Conservation (phyloP, 768 basidiomycete genomes). For the Lyophyllum semitale region DNA sequence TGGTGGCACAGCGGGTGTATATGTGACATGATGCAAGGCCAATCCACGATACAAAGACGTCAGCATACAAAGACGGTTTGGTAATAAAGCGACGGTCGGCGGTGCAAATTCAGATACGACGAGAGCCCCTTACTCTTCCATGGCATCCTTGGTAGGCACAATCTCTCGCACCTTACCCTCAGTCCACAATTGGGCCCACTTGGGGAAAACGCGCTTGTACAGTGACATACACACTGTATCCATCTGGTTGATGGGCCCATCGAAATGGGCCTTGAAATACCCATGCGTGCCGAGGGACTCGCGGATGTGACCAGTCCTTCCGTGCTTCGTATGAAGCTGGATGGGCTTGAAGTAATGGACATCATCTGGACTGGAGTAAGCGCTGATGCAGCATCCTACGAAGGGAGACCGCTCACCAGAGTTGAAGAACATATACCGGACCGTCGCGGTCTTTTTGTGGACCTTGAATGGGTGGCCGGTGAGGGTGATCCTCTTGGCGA, state of each 20-base stretch:
- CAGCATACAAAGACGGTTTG: background rate
- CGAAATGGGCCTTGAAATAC: slow-evolving; percentile 95
- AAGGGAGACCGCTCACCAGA: slow-evolving; percentile 46
- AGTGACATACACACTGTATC: slow-evolving; percentile 95
- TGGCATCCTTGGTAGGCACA: slow-evolving; percentile 26
- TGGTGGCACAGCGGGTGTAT: background rate
- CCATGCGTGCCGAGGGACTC: slow-evolving; percentile 97
- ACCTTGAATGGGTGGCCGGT: slow-evolving; percentile 97
- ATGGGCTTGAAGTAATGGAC: slow-evolving; percentile 92
- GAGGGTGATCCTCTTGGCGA: slow-evolving; percentile 92
- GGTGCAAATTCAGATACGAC: background rate
- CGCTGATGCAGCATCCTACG: slow-evolving; percentile 9
- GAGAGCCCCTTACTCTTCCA: slow-evolving; percentile 38
- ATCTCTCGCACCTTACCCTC: slow-evolving; percentile 12
- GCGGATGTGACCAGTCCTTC: slow-evolving; percentile 84
- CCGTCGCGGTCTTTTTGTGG: slow-evolving; percentile 95
- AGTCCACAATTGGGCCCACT: slow-evolving; percentile 69
- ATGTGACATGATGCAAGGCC: background rate
- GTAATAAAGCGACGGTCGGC: background rate
- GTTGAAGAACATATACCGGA: slow-evolving; percentile 99
- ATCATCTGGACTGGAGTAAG: slow-evolving; percentile 56
- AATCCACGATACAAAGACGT: background rate
- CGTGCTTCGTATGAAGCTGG: slow-evolving; percentile 90
- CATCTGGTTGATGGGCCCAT: slow-evolving; percentile 93
- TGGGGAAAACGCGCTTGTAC: slow-evolving; percentile 94